phyloP scores from a whole-genome alignment of 2,329 filamentous ascomycete species.

The Neospermospora avenae region DNA sequence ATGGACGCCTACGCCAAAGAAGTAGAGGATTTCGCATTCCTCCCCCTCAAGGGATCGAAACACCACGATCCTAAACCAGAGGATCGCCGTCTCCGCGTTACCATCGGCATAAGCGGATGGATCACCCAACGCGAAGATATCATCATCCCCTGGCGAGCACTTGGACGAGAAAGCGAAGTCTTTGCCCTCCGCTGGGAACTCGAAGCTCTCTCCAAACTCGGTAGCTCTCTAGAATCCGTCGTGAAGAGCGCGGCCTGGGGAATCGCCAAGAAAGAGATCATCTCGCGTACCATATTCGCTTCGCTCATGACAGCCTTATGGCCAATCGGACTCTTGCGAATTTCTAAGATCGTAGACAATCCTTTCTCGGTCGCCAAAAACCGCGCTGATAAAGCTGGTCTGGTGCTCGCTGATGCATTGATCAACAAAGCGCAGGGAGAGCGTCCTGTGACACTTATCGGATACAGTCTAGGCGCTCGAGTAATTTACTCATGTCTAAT shows the following conservation, averaged over 20 bases:
- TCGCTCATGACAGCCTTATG: conserved; percentile 66
- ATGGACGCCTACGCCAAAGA: conserved; percentile 86
- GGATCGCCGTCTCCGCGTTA: conserved; percentile 71
- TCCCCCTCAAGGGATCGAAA: conserved; percentile 61
- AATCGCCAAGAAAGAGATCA: conserved; percentile 63
- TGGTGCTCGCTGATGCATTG: conserved; percentile 76
- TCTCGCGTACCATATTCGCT: conserved; percentile 60
- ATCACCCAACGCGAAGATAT: conserved; percentile 68
- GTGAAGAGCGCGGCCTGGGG: conserved; percentile 80
- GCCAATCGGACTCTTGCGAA: conserved; percentile 64
- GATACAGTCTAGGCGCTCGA: conserved; percentile 77
- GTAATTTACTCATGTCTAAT: conserved; percentile 81
- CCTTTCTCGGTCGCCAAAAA: conserved; percentile 76
- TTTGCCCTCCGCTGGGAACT: conserved; percentile 85
- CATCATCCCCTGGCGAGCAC: conserved; percentile 72
- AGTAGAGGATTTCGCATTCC: conserved; percentile 83
- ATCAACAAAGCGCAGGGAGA: conserved; percentile 81
- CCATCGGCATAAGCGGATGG: conserved; percentile 82
- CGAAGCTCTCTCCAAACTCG: conserved; percentile 72
- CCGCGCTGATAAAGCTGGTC: conserved; percentile 75
- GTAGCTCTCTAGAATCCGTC: conserved; percentile 72
- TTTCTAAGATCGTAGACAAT: conserved; percentile 71
- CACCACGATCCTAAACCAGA: conserved; percentile 47
- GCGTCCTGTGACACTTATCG: conserved; percentile 74
- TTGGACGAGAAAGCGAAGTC: conserved; percentile 70